These are phyloP conservation scores for Monilinia fructigena DNA, from an alignment of 2,329 filamentous ascomycete genomes.

Conservation along the genomic window DNA sequence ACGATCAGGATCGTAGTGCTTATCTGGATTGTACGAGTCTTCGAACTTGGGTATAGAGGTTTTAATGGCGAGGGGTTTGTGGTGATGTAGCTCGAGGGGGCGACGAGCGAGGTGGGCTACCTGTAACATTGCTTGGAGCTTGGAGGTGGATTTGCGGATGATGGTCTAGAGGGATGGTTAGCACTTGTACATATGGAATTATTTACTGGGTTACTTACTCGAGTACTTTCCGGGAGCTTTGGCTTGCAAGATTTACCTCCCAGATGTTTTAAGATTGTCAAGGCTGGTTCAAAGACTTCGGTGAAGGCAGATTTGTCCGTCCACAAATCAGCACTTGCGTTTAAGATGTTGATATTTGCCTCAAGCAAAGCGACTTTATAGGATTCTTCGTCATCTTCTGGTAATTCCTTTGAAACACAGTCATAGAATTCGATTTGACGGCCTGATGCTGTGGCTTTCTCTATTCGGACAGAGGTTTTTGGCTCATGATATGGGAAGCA, in stretches of 20 bases:
- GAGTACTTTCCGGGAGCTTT: constrained; percentile 47
- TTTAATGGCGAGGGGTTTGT: constrained; percentile 85
- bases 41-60: constrained; percentile 91
- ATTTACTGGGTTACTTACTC: constrained; percentile 29
- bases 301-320: constrained; percentile 68
- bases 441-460: constrained; percentile 44
- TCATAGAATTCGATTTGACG: constrained; percentile 61
- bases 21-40: constrained; percentile 88
- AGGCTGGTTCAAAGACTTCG: constrained; percentile 72
- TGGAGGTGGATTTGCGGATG: constrained; percentile 37
- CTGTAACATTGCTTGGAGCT: constrained; percentile 55
- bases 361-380: constrained; percentile 60
- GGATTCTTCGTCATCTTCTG: constrained; percentile 32
- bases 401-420: constrained; percentile 43
- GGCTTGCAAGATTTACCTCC: constrained; percentile 50
- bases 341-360: constrained; percentile 64
- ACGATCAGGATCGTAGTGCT: constrained; percentile 94
- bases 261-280: constrained; percentile 60
- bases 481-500: constrained; percentile 63
- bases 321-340: constrained; percentile 71
- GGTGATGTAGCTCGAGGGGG: constrained; percentile 84
- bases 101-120: constrained; percentile 66
- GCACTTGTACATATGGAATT: background rate
- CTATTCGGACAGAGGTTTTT: constrained; percentile 51
- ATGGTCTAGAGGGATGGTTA: constrained; percentile 28